Evolutionary conservation across 2,329 filamentous ascomycete genomes (phyloP).

Genomic region (Aspergillus pseudoglaucus): DNA sequence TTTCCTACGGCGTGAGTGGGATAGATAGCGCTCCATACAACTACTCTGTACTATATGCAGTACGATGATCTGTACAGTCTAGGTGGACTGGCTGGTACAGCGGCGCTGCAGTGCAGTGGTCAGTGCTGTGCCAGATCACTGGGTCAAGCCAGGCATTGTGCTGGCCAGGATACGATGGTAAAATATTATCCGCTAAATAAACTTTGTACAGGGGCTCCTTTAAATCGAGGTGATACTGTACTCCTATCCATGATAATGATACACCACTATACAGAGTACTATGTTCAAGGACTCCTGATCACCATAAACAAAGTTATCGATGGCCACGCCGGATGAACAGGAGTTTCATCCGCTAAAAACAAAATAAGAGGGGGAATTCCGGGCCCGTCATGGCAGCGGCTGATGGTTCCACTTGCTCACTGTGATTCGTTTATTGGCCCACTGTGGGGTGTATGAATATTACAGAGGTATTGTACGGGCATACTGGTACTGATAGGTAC

Average conservation of each 20-base stretch:
- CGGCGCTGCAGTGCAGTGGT: neutral
- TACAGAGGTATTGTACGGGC: too few relatives aligned
- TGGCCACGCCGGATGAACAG: neutral
- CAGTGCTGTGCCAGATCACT: neutral
- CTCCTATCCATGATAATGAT: neutral
- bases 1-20: too few relatives aligned
- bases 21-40: too few relatives aligned
- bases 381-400: neutral
- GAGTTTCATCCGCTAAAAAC: neutral
- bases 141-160: neutral
- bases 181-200: neutral
- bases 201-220: neutral
- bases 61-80: too few relatives aligned
- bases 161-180: neutral
- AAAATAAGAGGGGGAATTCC: neutral
- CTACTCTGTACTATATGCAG: too few relatives aligned
- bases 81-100: too few relatives aligned
- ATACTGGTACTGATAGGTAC: too few relatives aligned
- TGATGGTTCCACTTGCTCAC: too few relatives aligned
- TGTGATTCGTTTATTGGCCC: too few relatives aligned
- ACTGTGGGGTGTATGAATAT: too few relatives aligned
- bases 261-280: neutral
- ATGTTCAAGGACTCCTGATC: neutral
- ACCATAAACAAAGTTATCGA: neutral
- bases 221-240: neutral